phyloP scores from a whole-genome alignment of 2,329 filamentous ascomycete genomes.

The Xylaria sp. region DNA sequence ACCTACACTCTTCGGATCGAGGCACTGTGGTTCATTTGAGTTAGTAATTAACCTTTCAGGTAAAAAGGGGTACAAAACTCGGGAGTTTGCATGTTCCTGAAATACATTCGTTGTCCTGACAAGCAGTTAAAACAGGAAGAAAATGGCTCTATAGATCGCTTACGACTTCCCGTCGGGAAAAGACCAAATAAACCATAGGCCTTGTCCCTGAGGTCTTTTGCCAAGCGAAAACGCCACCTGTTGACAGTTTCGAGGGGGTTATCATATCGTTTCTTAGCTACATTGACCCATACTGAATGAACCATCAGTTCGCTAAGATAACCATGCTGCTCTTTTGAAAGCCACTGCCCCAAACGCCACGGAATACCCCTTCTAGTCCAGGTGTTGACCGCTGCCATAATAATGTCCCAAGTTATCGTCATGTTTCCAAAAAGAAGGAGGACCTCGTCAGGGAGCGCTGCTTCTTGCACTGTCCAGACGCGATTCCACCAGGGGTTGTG shows the following conservation, averaged over 20 bases:
- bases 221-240: constrained; percentile 6
- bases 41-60: background rate
- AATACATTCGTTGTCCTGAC: background rate
- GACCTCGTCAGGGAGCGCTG: background rate
- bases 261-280: constrained; percentile 4
- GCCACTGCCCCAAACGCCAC: background rate
- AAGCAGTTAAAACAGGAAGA: background rate
- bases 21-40: background rate
- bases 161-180: background rate
- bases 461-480: constrained; percentile 10
- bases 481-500: constrained; percentile 9
- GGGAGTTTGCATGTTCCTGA: background rate
- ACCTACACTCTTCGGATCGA: constrained; percentile 4
- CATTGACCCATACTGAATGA: background rate
- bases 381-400: background rate
- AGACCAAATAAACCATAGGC: constrained; percentile 3
- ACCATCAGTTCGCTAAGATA: background rate
- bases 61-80: background rate
- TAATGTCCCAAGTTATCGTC: background rate
- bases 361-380: background rate
- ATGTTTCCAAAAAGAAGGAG: background rate
- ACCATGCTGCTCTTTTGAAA: background rate
- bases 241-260: background rate
- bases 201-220: constrained; percentile 9
- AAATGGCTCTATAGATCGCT: background rate